These are phyloP conservation scores for Eucalyptus pauciflora DNA, from an alignment of 345 rosid species.

Conservation along the genomic window DNA sequence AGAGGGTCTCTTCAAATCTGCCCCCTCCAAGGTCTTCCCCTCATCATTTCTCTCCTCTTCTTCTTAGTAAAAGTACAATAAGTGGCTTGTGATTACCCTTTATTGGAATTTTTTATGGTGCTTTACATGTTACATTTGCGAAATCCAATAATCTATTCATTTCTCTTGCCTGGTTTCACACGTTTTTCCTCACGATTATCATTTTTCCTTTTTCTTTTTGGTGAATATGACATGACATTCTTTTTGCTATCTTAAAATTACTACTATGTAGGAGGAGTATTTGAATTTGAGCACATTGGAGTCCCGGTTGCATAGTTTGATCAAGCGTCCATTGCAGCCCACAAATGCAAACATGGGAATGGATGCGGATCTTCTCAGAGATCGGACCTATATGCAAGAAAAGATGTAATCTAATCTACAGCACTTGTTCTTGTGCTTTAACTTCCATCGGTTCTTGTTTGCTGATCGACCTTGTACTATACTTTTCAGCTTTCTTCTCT, in stretches of 20 bases:
- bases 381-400: no score
- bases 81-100: neutral
- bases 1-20: conserved; percentile 64
- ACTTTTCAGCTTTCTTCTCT: no score
- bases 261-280: conserved; percentile 64
- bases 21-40: conserved; percentile 48
- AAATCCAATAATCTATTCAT: neutral
- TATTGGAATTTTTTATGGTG: neutral
- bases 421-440: no score
- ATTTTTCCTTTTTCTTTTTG: neutral
- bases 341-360: no score
- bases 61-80: neutral
- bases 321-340: conserved; percentile 30
- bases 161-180: neutral
- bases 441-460: no score
- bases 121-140: neutral
- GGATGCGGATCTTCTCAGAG: no score
- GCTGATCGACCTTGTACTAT: no score
- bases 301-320: conserved; percentile 33
- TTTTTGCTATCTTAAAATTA: neutral
- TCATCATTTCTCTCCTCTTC: neutral
- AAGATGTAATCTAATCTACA: no score
- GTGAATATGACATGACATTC: neutral
- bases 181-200: neutral
- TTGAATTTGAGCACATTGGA: conserved; percentile 60